A percentile compares a stretch with the other conserved stretches of the same genome.
phyloP scores from a whole-genome alignment of 1,139 yeast genomes.

The Kodamaea plutei region DNA sequence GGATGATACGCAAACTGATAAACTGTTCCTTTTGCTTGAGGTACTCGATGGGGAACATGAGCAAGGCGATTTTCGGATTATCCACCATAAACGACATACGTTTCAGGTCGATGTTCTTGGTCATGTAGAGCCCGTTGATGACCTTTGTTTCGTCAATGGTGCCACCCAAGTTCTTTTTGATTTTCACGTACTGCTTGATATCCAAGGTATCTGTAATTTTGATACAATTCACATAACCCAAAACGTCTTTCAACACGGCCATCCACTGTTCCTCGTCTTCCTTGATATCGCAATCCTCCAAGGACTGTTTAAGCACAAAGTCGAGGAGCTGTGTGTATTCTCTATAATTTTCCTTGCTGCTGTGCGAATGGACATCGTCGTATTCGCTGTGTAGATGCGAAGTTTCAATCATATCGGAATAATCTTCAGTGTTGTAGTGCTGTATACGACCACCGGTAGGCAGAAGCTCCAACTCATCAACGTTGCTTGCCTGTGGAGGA shows the following conservation, averaged over 20 bases:
- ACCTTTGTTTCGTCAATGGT: slow-evolving; percentile 53
- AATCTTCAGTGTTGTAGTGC: neutral
- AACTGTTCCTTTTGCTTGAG: slow-evolving; percentile 68
- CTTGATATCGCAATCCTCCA: slow-evolving; percentile 50
- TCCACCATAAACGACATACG: slow-evolving; percentile 63
- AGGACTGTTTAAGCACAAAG: slow-evolving; percentile 56
- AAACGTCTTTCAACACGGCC: slow-evolving; percentile 20
- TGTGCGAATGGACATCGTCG: slow-evolving; percentile 7
- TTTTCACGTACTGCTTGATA: slow-evolving; percentile 79
- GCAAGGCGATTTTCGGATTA: slow-evolving; percentile 72
- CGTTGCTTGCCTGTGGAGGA: neutral
- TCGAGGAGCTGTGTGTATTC: slow-evolving; percentile 25
- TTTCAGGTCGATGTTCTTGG: slow-evolving; percentile 80
- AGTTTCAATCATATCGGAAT: slow-evolving; percentile 3
- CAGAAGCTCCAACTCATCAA: slow-evolving; percentile 2
- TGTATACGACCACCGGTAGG: slow-evolving; percentile 1
- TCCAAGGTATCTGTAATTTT: slow-evolving; percentile 70
- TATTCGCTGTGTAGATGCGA: slow-evolving; percentile 1
- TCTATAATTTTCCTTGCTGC: slow-evolving; percentile 10
- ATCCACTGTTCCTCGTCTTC: slow-evolving; percentile 44
- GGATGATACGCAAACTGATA: slow-evolving; percentile 75
- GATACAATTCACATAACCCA: slow-evolving; percentile 25
- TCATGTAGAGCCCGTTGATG: slow-evolving; percentile 78
- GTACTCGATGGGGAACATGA: slow-evolving; percentile 89
- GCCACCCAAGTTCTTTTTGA: slow-evolving; percentile 82